Evolutionary conservation across 2,329 filamentous ascomycete species (phyloP), one percentile per base, ranked within the genome.

Genomic region (Aspergillus melleus): DNA sequence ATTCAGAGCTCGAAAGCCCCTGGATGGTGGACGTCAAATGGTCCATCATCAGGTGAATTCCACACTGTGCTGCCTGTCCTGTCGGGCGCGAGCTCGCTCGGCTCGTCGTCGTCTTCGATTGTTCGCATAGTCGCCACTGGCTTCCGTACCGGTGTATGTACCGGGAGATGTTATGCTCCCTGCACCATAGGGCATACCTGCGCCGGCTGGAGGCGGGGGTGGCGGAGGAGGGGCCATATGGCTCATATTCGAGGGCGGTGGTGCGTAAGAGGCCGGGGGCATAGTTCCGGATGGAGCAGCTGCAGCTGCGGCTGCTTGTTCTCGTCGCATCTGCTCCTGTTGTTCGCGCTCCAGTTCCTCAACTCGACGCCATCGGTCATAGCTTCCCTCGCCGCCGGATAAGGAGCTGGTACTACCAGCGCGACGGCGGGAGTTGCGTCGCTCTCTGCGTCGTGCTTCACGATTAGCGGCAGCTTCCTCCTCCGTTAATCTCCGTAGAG

Each of bases 391-490:
- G 39, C 73, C 73, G 12, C 76, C 76, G 10, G 77, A 79, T 16
- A 79, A 66, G 16, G 78, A 79, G 54, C 76, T 76, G 14, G 71
- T 72, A 44, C 76, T 79, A 36, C 75, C 77, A 54, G 70, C 71
- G 46, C 76, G 75, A 53, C 73, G 71, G n/a, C 76, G 76, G 11
- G 77, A 77, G 39, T 67, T 70, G 36, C 75, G 72, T 54, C 78
- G 74, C 61, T 75, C 83, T 61, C 77, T 74, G 52, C 81, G 78
- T 61, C 83, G 76, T 9, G 82, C 81, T 65, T 85, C 83, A 29
- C 85, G 82, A 62, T 84, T 84, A 6, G 84, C 84, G 10, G 83
- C 84, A 14, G 85, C 85, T 76, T 88, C 86, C 73, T 86, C 82
- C 66, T 86, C 84, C 11, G 84, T 86, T 26, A 89, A 75, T 12